A percentile compares a stretch with the other conserved stretches of the same genome.
Evolutionary conservation across 306 rosid genomes (phyloP).

Genomic region (Malus domestica): ASM211411v1 NC_041789.1:16318001-16318500

Average conservation of each 20-base stretch:
- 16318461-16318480: background rate
- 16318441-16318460: background rate
- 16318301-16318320: conserved; percentile 87
- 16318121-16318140: conserved; percentile 91
- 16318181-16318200: background rate
- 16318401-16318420: background rate
- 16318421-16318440: background rate
- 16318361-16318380: conserved; percentile 40
- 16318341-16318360: conserved; percentile 95
- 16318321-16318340: conserved; percentile 81
- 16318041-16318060: conserved; percentile 55
- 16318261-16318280: conserved; percentile 54
- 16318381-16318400: background rate
- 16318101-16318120: conserved; percentile 90
- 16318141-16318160: conserved; percentile 67
- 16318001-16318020: background rate
- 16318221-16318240: background rate
- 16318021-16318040: conserved; percentile 11
- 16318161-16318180: conserved; percentile 63
- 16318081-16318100: conserved; percentile 75
- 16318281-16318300: conserved; percentile 82
- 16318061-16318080: conserved; percentile 84
- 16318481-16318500: background rate
- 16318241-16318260: conserved; percentile 12
- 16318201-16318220: background rate